Base-by-base conservation (phyloP, 2,329 filamentous ascomycete genomes). In the Penicillium sp. region DNA sequence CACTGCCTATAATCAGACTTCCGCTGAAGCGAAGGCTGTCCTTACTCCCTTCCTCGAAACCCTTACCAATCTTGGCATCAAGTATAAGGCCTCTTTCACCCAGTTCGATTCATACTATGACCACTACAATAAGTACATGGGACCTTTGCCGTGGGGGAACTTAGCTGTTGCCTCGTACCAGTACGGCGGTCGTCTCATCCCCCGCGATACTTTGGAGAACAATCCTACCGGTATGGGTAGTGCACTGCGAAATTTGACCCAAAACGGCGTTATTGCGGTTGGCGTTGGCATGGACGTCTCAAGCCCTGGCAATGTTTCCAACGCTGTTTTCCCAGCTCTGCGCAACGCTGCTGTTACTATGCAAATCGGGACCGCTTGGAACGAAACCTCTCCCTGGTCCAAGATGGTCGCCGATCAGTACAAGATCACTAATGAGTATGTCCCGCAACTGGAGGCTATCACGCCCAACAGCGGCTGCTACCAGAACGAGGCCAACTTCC, bases 1-100 rank as follows among this genome's bases (percentile, higher is more conserved):
- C 17, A 83, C 77, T 0, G 78, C 72, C 2, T 81, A 77, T 56
- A 74, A 75, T 64, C 74, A 78, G 58, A 77, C 72, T 5, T 60
- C 70, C 1, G 66, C 62, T 15, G 62, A 83, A 33, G 73, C 82
- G 17, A 65, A 76, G 51, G 58, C 63, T 8, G 74, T 80, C 33
- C 68, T 84, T 17, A 53, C 63, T 0, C 78, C 79, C 3, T 78
- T 81, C 55, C 63, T 69, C 23, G 54, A 65, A 9, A 69, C 66
- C 13, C 75, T 83, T 4, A 64, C 73, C 32, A 44, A 55, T 5
- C 52, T 71, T n/a, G 58, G 61, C 27, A 70, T 76, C 55, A 49
- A 58, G 6, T 75, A 74, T 55, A 58, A 52, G 15, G 56, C 60
- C 47, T 52, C 59, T 37, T 66, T 63, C 41, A 64, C 56, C 21